Percentiles rank a stretch among this genome's conserved stretches.
phyloP scores from a whole-genome alignment of 805 yeast species.

The Candida stauntonica region DNA sequence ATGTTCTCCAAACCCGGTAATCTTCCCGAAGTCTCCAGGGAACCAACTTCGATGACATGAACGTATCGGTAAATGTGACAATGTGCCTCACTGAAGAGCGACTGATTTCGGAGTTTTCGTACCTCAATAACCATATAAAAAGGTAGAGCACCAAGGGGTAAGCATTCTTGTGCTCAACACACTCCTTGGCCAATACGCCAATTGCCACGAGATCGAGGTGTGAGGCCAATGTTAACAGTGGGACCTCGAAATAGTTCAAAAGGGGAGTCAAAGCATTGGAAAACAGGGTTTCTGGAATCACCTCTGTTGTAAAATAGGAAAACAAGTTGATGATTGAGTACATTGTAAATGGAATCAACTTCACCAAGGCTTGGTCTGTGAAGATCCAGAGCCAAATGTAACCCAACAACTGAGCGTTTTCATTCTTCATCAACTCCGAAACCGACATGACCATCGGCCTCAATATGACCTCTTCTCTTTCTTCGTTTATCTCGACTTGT shows the following conservation, averaged over 20 bases:
- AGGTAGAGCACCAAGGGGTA: conserved; percentile 33
- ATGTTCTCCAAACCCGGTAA: conserved; percentile 10
- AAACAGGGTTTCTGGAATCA: conserved; percentile 30
- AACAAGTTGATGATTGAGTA: conserved; percentile 38
- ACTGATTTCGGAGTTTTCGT: conserved; percentile 31
- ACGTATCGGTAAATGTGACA: conserved; percentile 11
- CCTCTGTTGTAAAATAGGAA: conserved; percentile 31
- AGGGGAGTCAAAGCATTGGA: conserved; percentile 34
- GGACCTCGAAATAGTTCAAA: conserved; percentile 34
- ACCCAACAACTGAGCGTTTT: conserved; percentile 36
- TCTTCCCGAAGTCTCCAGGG: conserved; percentile 5
- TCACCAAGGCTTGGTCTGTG: conserved; percentile 30
- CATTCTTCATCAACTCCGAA: conserved; percentile 36
- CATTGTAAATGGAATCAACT: conserved; percentile 37
- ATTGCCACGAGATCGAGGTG: conserved; percentile 35
- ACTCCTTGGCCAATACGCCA: conserved; percentile 28
- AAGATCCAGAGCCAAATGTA: conserved; percentile 36
- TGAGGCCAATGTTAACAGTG: conserved; percentile 35
- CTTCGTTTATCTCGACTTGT: conserved; percentile 14
- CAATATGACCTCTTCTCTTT: conserved; percentile 12
- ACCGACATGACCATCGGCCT: conserved; percentile 23
- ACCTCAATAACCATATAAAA: conserved; percentile 35
- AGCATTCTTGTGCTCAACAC: conserved; percentile 20
- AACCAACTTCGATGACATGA: conserved; percentile 5
- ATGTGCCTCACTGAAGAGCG: conserved; percentile 21